Conservation (phyloP, 2,329 filamentous ascomycete species). For the Colletotrichum higginsianum region DNA sequence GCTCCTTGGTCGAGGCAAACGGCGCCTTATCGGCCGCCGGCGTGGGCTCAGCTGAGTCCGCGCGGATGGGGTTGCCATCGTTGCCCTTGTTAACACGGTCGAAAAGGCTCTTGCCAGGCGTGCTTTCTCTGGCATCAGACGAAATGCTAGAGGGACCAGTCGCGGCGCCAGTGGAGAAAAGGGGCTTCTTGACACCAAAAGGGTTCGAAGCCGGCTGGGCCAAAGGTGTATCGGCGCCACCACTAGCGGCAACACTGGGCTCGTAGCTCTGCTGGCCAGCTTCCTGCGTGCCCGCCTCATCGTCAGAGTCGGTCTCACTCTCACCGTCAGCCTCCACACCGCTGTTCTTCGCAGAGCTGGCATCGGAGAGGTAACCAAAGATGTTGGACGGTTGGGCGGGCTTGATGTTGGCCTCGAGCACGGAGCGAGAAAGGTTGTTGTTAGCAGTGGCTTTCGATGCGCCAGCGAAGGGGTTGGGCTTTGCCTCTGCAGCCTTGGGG, state of each 20-base stretch:
- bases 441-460: constrained; percentile 54
- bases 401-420: constrained; percentile 58
- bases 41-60: constrained; percentile 47
- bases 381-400: constrained; percentile 62
- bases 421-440: constrained; percentile 58
- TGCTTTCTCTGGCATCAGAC: constrained; percentile 60
- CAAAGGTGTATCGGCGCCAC: constrained; percentile 57
- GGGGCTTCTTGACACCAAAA: constrained; percentile 51
- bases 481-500: constrained; percentile 49
- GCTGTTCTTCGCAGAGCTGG: constrained; percentile 69
- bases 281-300: constrained; percentile 59
- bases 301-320: constrained; percentile 61
- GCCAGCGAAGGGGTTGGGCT: constrained; percentile 51
- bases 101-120: constrained; percentile 67
- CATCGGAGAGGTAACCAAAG: constrained; percentile 73
- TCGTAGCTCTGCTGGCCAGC: constrained; percentile 61
- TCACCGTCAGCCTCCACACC: constrained; percentile 64
- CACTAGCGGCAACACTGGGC: constrained; percentile 59
- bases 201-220: constrained; percentile 52
- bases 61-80: constrained; percentile 65
- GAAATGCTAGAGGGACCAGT: constrained; percentile 54
- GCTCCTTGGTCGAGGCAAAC: constrained; percentile 54
- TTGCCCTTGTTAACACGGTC: constrained; percentile 67
- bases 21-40: constrained; percentile 54
- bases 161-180: constrained; percentile 33